Percentiles rank a stretch among this genome's conserved stretches.
These are phyloP conservation scores for Lachnellula suecica DNA, from an alignment of 2,329 filamentous ascomycete species.

Conservation along the genomic window DNA sequence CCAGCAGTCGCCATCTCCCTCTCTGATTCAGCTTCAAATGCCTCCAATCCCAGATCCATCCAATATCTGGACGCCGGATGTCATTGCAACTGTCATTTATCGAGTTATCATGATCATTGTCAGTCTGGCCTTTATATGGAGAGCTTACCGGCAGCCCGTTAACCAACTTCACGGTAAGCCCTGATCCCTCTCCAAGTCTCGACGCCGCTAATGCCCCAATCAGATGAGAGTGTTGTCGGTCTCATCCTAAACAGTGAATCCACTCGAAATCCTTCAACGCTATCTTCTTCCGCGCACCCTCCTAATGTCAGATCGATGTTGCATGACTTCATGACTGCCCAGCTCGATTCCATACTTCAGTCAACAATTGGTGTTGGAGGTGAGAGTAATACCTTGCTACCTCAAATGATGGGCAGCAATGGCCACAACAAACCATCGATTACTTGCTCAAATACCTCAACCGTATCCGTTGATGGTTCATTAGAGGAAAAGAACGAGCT, in stretches of 20 bases:
- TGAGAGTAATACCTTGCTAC: not conserved
- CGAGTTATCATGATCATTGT: constrained; percentile 8
- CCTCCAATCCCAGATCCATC: not conserved
- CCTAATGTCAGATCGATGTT: not conserved
- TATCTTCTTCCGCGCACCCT: not conserved
- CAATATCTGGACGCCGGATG: constrained; percentile 4
- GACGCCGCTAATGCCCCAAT: not conserved
- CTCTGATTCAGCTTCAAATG: too few relatives aligned
- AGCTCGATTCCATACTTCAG: not conserved
- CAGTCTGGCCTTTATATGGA: constrained; percentile 10
- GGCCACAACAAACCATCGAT: not conserved
- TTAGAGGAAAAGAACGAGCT: too few relatives aligned
- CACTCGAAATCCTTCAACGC: not conserved
- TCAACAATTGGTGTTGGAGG: not conserved
- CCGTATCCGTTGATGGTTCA: too few relatives aligned
- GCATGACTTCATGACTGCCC: not conserved
- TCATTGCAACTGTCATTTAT: constrained; percentile 9
- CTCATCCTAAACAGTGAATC: not conserved
- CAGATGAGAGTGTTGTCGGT: not conserved
- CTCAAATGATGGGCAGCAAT: not conserved
- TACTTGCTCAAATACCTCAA: not conserved
- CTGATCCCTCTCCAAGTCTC: not conserved
- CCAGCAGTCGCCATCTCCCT: not conserved
- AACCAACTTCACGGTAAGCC: not conserved
- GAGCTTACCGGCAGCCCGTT: not conserved